These are phyloP conservation scores for Gossypium rotundifolium DNA, from an alignment of 345 rosid species.

Conservation along the genomic window DNA sequence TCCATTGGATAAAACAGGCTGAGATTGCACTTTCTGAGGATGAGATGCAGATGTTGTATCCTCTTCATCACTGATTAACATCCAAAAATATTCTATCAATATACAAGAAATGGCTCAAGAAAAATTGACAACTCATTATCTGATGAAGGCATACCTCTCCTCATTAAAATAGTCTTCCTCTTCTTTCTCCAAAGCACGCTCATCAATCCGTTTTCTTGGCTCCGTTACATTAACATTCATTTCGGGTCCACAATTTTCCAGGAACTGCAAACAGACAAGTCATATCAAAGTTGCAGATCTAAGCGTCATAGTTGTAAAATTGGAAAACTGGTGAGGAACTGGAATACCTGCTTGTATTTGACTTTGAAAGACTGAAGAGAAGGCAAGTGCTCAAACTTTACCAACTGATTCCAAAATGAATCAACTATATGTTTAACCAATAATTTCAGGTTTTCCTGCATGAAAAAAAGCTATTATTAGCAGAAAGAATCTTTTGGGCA, in stretches of 20 bases:
- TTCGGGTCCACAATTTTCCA: conserved; percentile 60
- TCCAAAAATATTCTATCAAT: conserved; percentile 17
- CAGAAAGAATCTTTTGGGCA: conserved; percentile 11
- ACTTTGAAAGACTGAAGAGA: conserved; percentile 61
- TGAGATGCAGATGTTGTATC: conserved; percentile 77
- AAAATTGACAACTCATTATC: not conserved
- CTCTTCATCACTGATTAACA: conserved; percentile 74
- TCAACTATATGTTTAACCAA: conserved; percentile 74
- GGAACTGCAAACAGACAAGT: conserved; percentile 49
- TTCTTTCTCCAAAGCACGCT: conserved; percentile 92
- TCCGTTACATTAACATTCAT: conserved; percentile 43
- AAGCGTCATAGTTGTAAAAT: not conserved
- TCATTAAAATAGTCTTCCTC: conserved; percentile 98
- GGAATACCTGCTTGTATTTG: conserved; percentile 71
- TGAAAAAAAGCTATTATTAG: conserved; percentile 12
- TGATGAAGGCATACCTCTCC: conserved; percentile 51
- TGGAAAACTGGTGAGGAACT: not conserved
- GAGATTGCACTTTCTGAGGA: conserved; percentile 42
- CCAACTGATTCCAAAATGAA: conserved; percentile 76
- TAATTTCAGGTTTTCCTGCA: conserved; percentile 75
- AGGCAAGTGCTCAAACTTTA: conserved; percentile 48
- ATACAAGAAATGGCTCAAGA: not conserved
- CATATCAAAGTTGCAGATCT: conserved; percentile 9
- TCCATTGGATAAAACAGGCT: conserved; percentile 66
- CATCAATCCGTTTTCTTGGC: conserved; percentile 66